Evolutionary conservation across 1,284 basidiomycete genomes (phyloP).

Genomic region (Irpex sp.): DNA sequence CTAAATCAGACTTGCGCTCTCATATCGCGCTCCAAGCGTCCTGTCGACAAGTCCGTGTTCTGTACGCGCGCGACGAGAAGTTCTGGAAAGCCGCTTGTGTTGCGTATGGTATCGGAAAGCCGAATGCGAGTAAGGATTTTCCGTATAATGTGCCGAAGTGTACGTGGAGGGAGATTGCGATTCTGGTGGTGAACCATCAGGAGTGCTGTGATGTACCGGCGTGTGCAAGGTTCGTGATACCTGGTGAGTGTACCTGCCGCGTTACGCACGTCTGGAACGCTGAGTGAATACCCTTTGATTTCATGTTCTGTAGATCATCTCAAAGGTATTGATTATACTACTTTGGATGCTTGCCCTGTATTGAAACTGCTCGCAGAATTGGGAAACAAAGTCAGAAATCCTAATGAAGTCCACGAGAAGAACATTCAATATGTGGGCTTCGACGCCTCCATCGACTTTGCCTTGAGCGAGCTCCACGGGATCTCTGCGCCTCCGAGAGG

Average conservation of each 20-base stretch:
- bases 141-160: not conserved
- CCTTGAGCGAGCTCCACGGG: not conserved
- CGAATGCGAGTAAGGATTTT: not conserved
- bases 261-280: not conserved
- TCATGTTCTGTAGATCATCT: not conserved
- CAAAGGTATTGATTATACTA: not conserved
- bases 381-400: not conserved
- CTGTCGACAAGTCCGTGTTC: not conserved
- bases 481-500: not conserved
- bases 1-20: not conserved
- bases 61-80: not conserved
- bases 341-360: too few species aligned
- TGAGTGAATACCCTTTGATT: not conserved
- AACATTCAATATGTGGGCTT: not conserved
- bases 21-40: not conserved
- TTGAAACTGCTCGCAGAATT: not conserved
- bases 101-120: not conserved
- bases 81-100: constrained; percentile 1
- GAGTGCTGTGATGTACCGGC: not conserved
- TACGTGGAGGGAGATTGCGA: constrained; percentile 1
- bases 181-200: constrained; percentile 1
- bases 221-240: not conserved
- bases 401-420: not conserved
- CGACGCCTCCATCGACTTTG: not conserved
- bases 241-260: not conserved